Base-by-base conservation (phyloP, 2,329 filamentous ascomycete genomes). In the Diaporthe australafricana region DNA sequence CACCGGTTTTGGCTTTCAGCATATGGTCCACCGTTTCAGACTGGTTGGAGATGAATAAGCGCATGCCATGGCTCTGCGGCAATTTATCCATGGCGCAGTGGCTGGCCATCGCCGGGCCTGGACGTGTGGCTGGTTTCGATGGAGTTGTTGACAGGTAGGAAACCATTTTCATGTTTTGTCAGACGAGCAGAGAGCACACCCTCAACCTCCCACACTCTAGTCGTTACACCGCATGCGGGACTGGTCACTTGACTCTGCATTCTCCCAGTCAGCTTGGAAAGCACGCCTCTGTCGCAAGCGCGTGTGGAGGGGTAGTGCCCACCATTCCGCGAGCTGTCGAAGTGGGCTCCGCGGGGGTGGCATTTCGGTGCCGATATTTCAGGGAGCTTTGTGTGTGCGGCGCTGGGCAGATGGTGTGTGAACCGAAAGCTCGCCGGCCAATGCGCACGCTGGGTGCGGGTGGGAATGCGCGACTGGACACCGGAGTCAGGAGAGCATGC, bases 1-100 rank as follows among this genome's bases (percentile, higher is more conserved):
- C 87, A 72, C 92, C 94, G 68, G 88, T 98, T 76, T 84, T 96
- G 73, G 88, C 89, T 75, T 98, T 96, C 87, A 90, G 89, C 77
- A 80, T 94, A 67, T 98, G 93, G 91, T 86, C 90, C 77, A 94
- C 93, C 82, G 81, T 92, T 70, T 91, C 91, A 74, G 91, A 90
- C 80, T 82, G 97, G 74, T 83, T 95, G 76, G 91, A 95, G 85
- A 83, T 98, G 79, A 87, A 92, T 76, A 82, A 85, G 75, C 93
- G 94, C 82, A 97, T 98, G 94, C 96, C 96, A 75, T 98, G 96
- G 96, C 88, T 98, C 70, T 88, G 87, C 79, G 94, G 94, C 79
- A 85, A 89, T 76, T 81, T 96, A 73, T 93, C 93, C 71, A 88
- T 98, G 82, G 81, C 92, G 76, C 94, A 96, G 83, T 92, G 93